Evolutionary conservation across 2,329 filamentous ascomycete genomes (phyloP), one percentile per base, ranked within the genome.

Genomic region (Pestalotiopsis sp.): DNA sequence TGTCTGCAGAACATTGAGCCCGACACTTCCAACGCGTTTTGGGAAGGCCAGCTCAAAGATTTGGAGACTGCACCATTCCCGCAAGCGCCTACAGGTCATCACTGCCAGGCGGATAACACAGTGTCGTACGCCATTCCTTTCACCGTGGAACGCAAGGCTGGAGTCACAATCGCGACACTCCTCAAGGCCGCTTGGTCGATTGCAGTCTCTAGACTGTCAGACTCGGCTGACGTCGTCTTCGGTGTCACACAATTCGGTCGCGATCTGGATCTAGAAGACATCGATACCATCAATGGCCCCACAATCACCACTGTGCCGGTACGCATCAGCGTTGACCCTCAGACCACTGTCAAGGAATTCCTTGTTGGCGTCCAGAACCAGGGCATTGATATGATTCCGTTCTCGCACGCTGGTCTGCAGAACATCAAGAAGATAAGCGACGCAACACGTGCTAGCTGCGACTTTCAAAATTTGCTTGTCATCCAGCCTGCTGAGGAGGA

Each of bases 231-330:
- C 25, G 41, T 63, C 14, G 9, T 45, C n/a, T 64, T 64, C 14
- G 66, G 59, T 38, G 59, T 68, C 14, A 68, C 66, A 27, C 52
- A 62, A 25, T 64, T 58, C 45, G 59, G 66, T 57, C 66, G 66
- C 41, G 60, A 59, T 23, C 38, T 63, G 11, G 31, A 59, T 13
- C 31, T 68, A 23, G 38, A 61, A 23, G 66, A 60, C 25, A 64
- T 68, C 17, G 59, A 56, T n/a, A 52, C 49, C 36, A 64, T 68
- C 20, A 41, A 58, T 12, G 66, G 66, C 38, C 66, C 66, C 39
- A 64, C 66, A n/a, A 68, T 68, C 25, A 68, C 66, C 2, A 68
- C 66, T 7, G 52, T 68, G 25, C 66, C 66, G 11, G 36, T 68
- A 23, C 41, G 66, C 13, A 39, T 64, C 23, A 52, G 20, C 9